Percentiles rank a stretch among this genome's conserved stretches.
These are phyloP conservation scores for Protomyces lactucae-debilis DNA, from an alignment of 1,139 yeast species.

Conservation along the genomic window DNA sequence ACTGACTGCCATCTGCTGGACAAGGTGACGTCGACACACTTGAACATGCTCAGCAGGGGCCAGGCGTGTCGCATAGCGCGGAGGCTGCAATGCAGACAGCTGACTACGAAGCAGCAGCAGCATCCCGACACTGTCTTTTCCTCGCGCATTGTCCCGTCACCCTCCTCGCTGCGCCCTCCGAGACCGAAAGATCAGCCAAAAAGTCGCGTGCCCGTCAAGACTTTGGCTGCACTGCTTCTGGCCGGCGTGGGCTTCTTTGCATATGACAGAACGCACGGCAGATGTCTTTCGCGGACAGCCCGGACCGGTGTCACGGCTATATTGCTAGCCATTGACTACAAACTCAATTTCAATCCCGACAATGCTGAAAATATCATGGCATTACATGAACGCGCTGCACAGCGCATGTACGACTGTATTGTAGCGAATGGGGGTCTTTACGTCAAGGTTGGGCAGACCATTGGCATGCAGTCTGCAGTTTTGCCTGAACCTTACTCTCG, in stretches of 20 bases:
- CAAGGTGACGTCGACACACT: no score
- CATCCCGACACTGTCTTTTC: conserved; percentile 4
- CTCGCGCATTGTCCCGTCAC: conserved; percentile 19
- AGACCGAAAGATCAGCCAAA: background rate
- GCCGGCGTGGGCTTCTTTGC: background rate
- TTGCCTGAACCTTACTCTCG: conserved; percentile 61
- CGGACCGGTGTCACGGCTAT: conserved; percentile 50
- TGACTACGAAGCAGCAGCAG: background rate
- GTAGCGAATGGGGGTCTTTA: conserved; percentile 63
- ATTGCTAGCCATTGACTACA: conserved; percentile 58
- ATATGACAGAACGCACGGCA: conserved; percentile 38
- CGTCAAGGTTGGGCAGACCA: conserved; percentile 70
- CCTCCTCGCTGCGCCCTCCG: conserved; percentile 9
- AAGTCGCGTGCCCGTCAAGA: conserved; percentile 16
- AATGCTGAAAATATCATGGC: conserved; percentile 47
- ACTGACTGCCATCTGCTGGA: no score
- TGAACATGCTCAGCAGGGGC: no score
- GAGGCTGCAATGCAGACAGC: background rate
- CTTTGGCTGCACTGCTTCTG: background rate
- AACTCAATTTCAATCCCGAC: conserved; percentile 43
- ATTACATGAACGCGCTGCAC: conserved; percentile 59
- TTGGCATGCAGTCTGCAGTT: conserved; percentile 64
- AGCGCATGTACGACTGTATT: conserved; percentile 51
- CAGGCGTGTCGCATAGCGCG: background rate
- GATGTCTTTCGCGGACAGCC: conserved; percentile 46